phyloP scores from a whole-genome alignment of 2,329 filamentous ascomycete species.

The Claviceps capensis region DNA sequence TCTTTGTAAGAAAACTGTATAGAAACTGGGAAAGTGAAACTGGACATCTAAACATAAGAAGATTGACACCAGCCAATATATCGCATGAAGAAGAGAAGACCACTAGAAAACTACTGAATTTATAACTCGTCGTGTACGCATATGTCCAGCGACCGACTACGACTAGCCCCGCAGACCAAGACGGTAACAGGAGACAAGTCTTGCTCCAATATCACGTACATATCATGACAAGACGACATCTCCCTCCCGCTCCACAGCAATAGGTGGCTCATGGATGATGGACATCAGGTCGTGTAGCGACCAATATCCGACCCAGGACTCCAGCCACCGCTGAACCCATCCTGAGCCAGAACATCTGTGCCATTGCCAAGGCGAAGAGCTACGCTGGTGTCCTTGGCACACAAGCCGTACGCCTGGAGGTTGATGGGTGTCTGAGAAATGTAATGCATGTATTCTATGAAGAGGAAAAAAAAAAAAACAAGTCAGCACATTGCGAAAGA shows the following conservation, averaged over 20 bases:
- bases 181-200: background rate
- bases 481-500: background rate
- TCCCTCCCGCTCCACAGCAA: background rate
- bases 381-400: slow-evolving; percentile 24
- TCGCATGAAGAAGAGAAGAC: too few species aligned
- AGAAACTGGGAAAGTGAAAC: too few species aligned
- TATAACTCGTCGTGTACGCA: too few species aligned
- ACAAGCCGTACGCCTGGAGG: slow-evolving; percentile 27
- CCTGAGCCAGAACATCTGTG: slow-evolving; percentile 16
- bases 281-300: slow-evolving; percentile 19
- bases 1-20: too few species aligned
- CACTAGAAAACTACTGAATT: too few species aligned
- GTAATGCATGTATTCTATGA: slow-evolving; percentile 22
- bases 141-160: background rate
- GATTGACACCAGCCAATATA: too few species aligned
- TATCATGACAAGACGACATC: background rate
- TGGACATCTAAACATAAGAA: too few species aligned
- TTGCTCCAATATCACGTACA: too few species aligned
- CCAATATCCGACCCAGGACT: slow-evolving; percentile 20
- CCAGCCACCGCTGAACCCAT: slow-evolving; percentile 24
- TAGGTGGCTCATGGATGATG: too few species aligned
- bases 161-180: background rate
- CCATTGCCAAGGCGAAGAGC: slow-evolving; percentile 23
- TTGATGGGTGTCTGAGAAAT: slow-evolving; percentile 23
- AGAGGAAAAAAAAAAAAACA: background rate